Conservation (phyloP, 169 alveolate genomes). For the Nephromyces sp. region DNA sequence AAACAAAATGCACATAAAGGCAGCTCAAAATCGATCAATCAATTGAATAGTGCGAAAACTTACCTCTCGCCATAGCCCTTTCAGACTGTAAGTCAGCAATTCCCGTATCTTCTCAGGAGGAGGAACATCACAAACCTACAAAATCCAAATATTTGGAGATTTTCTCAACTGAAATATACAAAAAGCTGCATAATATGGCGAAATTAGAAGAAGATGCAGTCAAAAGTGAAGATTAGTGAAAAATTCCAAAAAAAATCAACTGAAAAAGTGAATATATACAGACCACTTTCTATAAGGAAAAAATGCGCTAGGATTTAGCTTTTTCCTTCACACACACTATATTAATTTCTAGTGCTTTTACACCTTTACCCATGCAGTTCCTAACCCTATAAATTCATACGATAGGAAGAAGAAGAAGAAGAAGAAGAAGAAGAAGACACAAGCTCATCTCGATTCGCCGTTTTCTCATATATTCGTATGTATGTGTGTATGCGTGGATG, state of each 20-base stretch:
- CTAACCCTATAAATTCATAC: no score
- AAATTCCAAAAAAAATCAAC: not conserved
- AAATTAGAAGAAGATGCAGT: not conserved
- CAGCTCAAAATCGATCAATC: conserved; percentile 1
- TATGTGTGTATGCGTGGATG: no score
- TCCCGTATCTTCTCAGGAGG: conserved; percentile 26
- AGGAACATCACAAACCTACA: conserved; percentile 20
- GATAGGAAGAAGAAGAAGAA: no score
- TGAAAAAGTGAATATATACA: not conserved
- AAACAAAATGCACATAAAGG: conserved; percentile 2
- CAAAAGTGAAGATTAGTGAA: not conserved
- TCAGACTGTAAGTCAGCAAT: conserved; percentile 3
- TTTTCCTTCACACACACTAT: not conserved
- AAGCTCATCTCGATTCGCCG: no score
- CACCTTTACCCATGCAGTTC: no score
- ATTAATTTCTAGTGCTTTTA: no score
- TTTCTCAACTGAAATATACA: not conserved
- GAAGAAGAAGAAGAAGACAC: no score
- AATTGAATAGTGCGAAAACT: not conserved
- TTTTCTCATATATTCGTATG: no score
- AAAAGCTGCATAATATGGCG: not conserved
- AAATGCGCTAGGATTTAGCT: not conserved
- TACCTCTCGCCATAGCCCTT: conserved; percentile 15
- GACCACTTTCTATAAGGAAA: not conserved
- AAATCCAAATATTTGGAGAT: no score